phyloP scores from a whole-genome alignment of 1,284 basidiomycete genomes.

The Boletellus deceptivus region DNA sequence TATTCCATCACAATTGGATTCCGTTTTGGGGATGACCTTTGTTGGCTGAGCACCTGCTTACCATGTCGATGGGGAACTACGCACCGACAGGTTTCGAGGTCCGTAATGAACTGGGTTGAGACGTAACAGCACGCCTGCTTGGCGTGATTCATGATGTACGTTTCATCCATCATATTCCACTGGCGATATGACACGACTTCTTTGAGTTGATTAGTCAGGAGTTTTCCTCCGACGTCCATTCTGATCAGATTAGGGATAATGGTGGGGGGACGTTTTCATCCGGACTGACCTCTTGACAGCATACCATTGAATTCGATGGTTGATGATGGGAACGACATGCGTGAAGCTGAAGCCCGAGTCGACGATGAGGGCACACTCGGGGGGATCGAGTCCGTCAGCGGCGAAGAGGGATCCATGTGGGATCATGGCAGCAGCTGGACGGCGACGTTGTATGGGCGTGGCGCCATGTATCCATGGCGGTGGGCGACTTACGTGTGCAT shows the following conservation, averaged over 20 bases:
- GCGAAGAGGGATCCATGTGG: constrained; percentile 67
- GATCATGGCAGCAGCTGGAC: constrained; percentile 72
- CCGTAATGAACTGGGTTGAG: constrained; percentile 66
- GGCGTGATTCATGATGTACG: constrained; percentile 87
- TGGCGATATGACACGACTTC: constrained; percentile 92
- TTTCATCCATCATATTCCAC: constrained; percentile 98
- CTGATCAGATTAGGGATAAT: constrained; percentile 42
- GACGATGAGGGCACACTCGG: constrained; percentile 81
- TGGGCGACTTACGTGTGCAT: constrained; percentile 64
- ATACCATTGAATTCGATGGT: constrained; percentile 71
- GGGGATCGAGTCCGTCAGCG: constrained; percentile 43
- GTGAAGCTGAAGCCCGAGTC: constrained; percentile 94
- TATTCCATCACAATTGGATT: constrained; percentile 85
- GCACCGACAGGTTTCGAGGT: constrained; percentile 81
- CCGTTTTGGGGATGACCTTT: constrained; percentile 45
- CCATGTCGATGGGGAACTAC: constrained; percentile 29
- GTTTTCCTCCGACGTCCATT: constrained; percentile 91
- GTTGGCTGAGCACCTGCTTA: constrained; percentile 19
- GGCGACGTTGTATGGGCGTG: constrained; percentile 19
- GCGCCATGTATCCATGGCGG: constrained; percentile 18
- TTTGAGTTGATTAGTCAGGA: constrained; percentile 93
- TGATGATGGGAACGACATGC: constrained; percentile 84
- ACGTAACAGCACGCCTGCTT: constrained; percentile 90
- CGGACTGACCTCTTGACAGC: constrained; percentile 73
- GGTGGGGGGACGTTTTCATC: constrained; percentile 14